A percentile compares a stretch with the other conserved stretches of the same genome.
Evolutionary conservation across 495 filamentous ascomycete species (phyloP).

Genomic region (Podospora sp.): DNA sequence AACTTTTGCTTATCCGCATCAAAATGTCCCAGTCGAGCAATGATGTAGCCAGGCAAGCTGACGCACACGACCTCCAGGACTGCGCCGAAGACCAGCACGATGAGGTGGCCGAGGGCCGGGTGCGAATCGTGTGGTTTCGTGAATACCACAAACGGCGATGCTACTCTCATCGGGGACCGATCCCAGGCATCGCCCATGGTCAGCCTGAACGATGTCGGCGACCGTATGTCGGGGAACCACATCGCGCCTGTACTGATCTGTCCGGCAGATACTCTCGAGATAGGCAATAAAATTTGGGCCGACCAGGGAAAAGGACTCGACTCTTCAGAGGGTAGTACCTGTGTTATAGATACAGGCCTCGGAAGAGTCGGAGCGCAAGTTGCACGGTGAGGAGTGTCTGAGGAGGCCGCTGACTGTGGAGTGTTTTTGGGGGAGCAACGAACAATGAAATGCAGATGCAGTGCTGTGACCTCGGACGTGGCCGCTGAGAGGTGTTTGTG

Average conservation of each 20-base stretch:
- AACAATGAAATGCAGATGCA: slow-evolving; percentile 3
- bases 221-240: slow-evolving; percentile 50
- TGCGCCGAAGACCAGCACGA: slow-evolving; percentile 91
- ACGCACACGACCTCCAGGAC: slow-evolving; percentile 96
- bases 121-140: slow-evolving; percentile 48
- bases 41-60: slow-evolving; percentile 90
- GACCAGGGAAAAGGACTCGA: not conserved
- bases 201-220: slow-evolving; percentile 67
- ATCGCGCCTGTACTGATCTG: slow-evolving; percentile 24
- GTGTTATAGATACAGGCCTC: not conserved
- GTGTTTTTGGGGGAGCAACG: not conserved
- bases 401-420: not conserved
- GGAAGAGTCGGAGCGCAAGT: not conserved
- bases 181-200: slow-evolving; percentile 39
- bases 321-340: not conserved
- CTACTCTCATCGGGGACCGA: slow-evolving; percentile 22
- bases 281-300: not conserved
- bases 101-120: slow-evolving; percentile 70
- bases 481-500: not conserved
- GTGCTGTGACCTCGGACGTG: not conserved
- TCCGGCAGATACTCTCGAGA: not conserved
- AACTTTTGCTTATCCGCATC: slow-evolving; percentile 94
- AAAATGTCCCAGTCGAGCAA: slow-evolving; percentile 87
- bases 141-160: slow-evolving; percentile 36
- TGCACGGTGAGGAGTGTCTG: slow-evolving; percentile 6